These are phyloP conservation scores for Mariannaea sp. DNA, from an alignment of 2,329 filamentous ascomycete genomes.

Conservation along the genomic window DNA sequence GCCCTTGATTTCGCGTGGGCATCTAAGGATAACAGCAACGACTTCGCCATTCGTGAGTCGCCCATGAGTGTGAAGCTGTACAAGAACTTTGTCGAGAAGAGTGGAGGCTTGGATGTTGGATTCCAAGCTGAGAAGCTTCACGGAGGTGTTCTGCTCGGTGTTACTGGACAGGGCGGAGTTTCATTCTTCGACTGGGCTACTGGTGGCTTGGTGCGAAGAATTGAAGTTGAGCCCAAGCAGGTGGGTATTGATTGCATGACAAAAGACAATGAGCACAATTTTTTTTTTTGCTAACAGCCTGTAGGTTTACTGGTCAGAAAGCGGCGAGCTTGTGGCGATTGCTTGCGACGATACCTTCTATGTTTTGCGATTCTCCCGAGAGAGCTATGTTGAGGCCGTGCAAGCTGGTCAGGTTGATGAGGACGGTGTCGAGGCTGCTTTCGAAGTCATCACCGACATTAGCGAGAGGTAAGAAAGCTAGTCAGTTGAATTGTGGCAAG, in stretches of 20 bases:
- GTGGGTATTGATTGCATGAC: slow-evolving; percentile 28
- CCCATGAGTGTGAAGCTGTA: slow-evolving; percentile 94
- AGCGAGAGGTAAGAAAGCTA: slow-evolving; percentile 76
- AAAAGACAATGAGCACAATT: background rate
- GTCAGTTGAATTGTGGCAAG: too few relatives aligned
- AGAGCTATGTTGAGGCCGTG: slow-evolving; percentile 82
- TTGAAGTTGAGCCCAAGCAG: slow-evolving; percentile 74
- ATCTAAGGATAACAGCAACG: slow-evolving; percentile 95
- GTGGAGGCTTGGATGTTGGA: slow-evolving; percentile 86
- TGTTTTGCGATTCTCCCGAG: slow-evolving; percentile 87
- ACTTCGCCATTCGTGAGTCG: slow-evolving; percentile 96
- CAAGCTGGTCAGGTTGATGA: slow-evolving; percentile 83
- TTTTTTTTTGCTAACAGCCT: slow-evolving; percentile 17
- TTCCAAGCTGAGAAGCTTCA: slow-evolving; percentile 93
- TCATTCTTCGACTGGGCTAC: slow-evolving; percentile 97
- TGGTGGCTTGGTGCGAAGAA: slow-evolving; percentile 85
- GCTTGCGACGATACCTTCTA: slow-evolving; percentile 97
- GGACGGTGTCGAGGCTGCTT: slow-evolving; percentile 93
- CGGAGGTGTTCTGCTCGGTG: slow-evolving; percentile 87
- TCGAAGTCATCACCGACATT: slow-evolving; percentile 95
- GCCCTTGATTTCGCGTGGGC: slow-evolving; percentile 97
- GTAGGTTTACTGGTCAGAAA: slow-evolving; percentile 96
- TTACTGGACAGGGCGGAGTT: slow-evolving; percentile 92
- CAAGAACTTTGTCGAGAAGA: slow-evolving; percentile 95
- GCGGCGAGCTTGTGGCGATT: slow-evolving; percentile 87